A percentile compares a stretch with the other conserved stretches of the same genome.
These are phyloP conservation scores for Eimeria tenella DNA, from an alignment of 169 alveolate genomes.

Conservation along the genomic window DNA sequence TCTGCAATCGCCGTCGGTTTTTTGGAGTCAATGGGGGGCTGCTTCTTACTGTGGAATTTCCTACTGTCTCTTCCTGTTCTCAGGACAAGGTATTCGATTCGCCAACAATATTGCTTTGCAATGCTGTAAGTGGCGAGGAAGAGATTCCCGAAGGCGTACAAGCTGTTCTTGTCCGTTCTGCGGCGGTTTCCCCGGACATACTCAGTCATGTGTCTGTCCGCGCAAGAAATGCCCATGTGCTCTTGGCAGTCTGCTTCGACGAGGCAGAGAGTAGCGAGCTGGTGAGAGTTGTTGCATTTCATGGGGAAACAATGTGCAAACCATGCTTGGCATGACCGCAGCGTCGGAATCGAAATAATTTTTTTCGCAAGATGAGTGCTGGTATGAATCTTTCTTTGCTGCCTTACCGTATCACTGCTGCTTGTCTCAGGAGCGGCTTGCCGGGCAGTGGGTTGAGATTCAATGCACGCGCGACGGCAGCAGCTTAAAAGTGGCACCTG, in stretches of 20 bases:
- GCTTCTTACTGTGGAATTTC: neutral
- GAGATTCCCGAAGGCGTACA: slow-evolving; percentile 93
- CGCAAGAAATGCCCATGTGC: slow-evolving; percentile 92
- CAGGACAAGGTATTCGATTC: slow-evolving; percentile 86
- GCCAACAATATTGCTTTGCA: slow-evolving; percentile 88
- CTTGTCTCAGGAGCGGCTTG: slow-evolving; percentile 70
- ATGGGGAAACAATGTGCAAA: too few species aligned
- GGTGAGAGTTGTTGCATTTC: neutral
- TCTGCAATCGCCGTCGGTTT: too few species aligned
- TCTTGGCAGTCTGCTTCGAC: slow-evolving; percentile 90
- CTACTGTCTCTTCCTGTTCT: slow-evolving; percentile 76
- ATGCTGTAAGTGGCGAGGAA: slow-evolving; percentile 93
- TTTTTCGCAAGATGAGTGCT: neutral
- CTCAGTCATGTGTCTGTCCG: slow-evolving; percentile 94
- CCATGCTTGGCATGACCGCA: too few species aligned
- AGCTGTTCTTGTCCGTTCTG: slow-evolving; percentile 90
- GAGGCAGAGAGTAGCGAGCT: slow-evolving; percentile 64
- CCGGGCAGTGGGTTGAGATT: slow-evolving; percentile 82
- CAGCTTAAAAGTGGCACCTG: slow-evolving; percentile 56
- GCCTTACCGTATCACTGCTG: neutral
- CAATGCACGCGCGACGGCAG: slow-evolving; percentile 78
- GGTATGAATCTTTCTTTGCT: neutral
- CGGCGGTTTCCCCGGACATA: slow-evolving; percentile 93
- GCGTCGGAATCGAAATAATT: too few species aligned
- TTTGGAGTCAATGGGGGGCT: too few species aligned